Percentiles rank a stretch among this genome's conserved stretches.
phyloP scores from a whole-genome alignment of 108 stramenopile genomes.

The Licmophora abbreviata region DNA sequence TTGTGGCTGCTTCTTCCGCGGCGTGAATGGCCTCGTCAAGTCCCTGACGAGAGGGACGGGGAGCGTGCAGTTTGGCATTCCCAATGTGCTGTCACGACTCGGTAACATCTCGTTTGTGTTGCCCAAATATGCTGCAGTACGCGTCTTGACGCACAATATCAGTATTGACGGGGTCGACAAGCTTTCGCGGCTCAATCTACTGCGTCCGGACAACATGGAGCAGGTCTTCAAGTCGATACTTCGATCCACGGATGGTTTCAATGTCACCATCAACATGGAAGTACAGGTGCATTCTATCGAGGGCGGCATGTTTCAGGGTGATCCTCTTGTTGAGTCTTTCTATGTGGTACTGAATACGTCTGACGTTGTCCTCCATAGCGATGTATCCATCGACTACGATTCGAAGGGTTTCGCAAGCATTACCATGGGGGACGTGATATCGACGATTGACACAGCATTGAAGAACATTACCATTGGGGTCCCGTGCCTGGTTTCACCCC shows the following conservation, averaged over 20 bases:
- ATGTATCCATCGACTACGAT: slow-evolving; percentile 18
- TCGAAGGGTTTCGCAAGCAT: slow-evolving; percentile 27
- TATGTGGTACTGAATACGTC: slow-evolving; percentile 32
- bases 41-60: slow-evolving; percentile 23
- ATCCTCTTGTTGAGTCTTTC: slow-evolving; percentile 41
- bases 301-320: slow-evolving; percentile 19
- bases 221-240: slow-evolving; percentile 3
- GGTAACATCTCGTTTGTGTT: slow-evolving; percentile 34
- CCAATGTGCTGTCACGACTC: slow-evolving; percentile 21
- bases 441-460: not conserved
- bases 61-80: slow-evolving; percentile 7
- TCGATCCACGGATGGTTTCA: slow-evolving; percentile 18
- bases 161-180: slow-evolving; percentile 43
- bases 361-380: slow-evolving; percentile 15
- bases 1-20: slow-evolving; percentile 57
- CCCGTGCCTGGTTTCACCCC: slow-evolving; percentile 12
- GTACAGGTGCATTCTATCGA: slow-evolving; percentile 23
- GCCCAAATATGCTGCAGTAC: slow-evolving; percentile 21
- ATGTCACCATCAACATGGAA: slow-evolving; percentile 26
- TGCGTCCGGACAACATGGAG: slow-evolving; percentile 22
- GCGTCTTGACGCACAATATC: slow-evolving; percentile 18
- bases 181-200: slow-evolving; percentile 29
- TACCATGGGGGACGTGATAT: slow-evolving; percentile 31
- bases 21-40: slow-evolving; percentile 51
- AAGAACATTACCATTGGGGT: slow-evolving; percentile 4